Base-by-base conservation (phyloP, 371 early-diverging fungal genomes). In the Haplosporangium sp. region DNA sequence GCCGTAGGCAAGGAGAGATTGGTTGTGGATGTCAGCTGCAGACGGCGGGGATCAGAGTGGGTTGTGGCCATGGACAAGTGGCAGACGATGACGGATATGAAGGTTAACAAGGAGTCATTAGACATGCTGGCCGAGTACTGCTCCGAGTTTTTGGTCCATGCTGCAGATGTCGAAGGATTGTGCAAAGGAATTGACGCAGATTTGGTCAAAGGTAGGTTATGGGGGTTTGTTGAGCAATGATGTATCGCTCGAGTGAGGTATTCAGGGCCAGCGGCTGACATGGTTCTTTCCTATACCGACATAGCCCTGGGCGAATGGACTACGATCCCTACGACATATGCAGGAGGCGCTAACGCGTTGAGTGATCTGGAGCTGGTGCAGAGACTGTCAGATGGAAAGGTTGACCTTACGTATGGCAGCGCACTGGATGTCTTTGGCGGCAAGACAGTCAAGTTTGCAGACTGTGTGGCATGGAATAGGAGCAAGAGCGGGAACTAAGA, bases 341-440 rank as follows among this genome's bases (percentile, higher is more conserved):
- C 99, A 5, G 99, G 99, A 55, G 98, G 99, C 12, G 98, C 93
- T 45, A 86, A 89, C 74, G 83, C 84, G 5, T 76, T 95, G n/a
- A 81, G 80, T 5, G 98, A 98, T 79, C 80, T 98, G 55, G 86
- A 83, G 7, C 84, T 96, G 14, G 98, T 98, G 0, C 83, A 94
- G 37, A 67, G 67, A 16, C 77, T 98, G 40, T 96, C 97, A 4
- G 71, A 86, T 16, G 97, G 97, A 14, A 91, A 88, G 52, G 95
- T 98, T 0, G 96, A 98, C 81, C 81, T 98, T 64, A 98, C 99
- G 1, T 93, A 93, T 82, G 99, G 98, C 72, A 93, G 97, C 79
- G 97, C 98, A 6, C 80, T 98, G 75, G 99, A 98, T 84, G 93
- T 98, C n/a, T 98, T 98, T 89, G 99, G 99, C 41, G 98, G 99